Percentiles rank a stretch among this genome's conserved stretches.
These are phyloP conservation scores for Aspergillus cejpii DNA, from an alignment of 2,329 filamentous ascomycete species.

Conservation along the genomic window DNA sequence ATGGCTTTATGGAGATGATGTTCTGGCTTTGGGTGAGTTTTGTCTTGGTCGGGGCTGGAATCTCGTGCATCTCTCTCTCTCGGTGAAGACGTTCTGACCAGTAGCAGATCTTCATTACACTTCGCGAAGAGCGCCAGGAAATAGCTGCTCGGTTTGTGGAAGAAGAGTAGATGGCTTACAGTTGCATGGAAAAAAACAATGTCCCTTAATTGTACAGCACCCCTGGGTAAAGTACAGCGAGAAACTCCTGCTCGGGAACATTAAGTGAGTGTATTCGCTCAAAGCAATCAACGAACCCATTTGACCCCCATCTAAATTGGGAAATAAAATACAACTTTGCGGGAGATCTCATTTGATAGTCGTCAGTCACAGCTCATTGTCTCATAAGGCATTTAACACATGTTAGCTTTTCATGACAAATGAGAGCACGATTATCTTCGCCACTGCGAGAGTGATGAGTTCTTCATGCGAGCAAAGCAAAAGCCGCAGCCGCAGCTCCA, in stretches of 20 bases:
- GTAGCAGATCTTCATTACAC: constrained; percentile 29
- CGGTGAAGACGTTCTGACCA: constrained; percentile 1
- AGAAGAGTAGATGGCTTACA: constrained; percentile 8
- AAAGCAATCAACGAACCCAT: neutral
- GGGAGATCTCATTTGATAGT: neutral
- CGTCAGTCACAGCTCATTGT: neutral
- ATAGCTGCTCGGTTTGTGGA: constrained; percentile 18
- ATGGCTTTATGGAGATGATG: constrained; percentile 74
- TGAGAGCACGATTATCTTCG: neutral
- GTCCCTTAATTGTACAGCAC: neutral
- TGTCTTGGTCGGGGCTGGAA: neutral
- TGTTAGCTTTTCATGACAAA: neutral
- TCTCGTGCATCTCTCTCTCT: no score
- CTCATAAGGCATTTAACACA: neutral
- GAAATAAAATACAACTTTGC: neutral
- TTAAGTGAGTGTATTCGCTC: neutral
- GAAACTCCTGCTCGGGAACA: neutral
- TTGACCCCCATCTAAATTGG: neutral
- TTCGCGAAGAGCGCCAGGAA: constrained; percentile 36
- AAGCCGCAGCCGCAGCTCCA: constrained; percentile 21
- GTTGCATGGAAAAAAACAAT: neutral
- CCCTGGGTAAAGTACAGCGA: neutral
- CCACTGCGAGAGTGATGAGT: neutral
- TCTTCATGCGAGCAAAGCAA: constrained; percentile 26
- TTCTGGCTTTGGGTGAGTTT: constrained; percentile 73